phyloP scores from a whole-genome alignment of 495 filamentous ascomycete genomes.

The Penicillium atrosanguineum region DNA sequence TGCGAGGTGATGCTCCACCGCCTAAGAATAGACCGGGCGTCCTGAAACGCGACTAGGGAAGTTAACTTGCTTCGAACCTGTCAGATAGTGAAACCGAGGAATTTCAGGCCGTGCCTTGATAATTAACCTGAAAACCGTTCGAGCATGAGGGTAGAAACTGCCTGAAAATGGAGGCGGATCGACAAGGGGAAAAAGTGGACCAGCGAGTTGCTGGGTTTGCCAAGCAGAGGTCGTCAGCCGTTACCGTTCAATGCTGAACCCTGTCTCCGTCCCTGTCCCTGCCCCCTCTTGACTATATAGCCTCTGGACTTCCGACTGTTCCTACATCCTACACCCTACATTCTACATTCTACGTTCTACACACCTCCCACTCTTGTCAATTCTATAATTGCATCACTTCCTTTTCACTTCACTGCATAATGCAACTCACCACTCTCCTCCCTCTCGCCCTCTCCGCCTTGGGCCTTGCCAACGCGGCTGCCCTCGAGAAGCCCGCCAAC shows the following conservation, averaged over 20 bases:
- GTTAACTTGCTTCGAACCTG: background rate
- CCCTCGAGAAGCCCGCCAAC: conserved; percentile 18
- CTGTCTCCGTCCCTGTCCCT: background rate
- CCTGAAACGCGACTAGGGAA: conserved; percentile 6
- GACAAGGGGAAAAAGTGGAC: background rate
- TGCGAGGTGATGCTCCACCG: conserved; percentile 1
- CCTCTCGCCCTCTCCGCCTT: conserved; percentile 31
- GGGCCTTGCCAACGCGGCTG: conserved; percentile 17
- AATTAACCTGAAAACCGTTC: background rate
- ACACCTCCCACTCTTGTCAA: too few species aligned
- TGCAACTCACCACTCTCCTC: conserved; percentile 35
- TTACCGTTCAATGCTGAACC: background rate
- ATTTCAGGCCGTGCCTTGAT: background rate
- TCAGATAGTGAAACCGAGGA: conserved; percentile 9
- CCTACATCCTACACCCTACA: background rate
- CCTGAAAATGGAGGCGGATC: background rate
- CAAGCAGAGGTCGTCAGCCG: background rate
- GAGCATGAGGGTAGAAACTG: background rate
- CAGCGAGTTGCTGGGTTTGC: background rate
- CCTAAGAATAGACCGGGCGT: conserved; percentile 1
- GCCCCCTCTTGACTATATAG: conserved; percentile 1
- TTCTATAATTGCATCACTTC: background rate
- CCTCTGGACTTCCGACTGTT: background rate
- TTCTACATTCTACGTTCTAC: background rate
- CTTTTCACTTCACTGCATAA: too few species aligned